Evolutionary conservation across 306 rosid species (phyloP), one percentile per base, ranked within the genome.

Genomic region (Senna tora): DNA sequence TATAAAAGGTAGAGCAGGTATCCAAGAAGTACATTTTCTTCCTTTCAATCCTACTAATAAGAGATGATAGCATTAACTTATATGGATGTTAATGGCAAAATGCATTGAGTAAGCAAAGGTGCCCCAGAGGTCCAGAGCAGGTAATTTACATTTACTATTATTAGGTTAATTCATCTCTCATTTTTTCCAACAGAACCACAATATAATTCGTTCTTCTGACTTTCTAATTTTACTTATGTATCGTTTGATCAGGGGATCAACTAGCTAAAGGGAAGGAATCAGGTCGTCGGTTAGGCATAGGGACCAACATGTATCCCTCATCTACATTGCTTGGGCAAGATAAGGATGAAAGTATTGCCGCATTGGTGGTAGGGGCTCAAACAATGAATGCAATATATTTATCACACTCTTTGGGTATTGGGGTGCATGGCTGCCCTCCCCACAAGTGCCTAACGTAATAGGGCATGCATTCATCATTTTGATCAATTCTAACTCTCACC

Each of bases 51-150:
- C 98, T 28, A 94, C 97, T 47, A 97, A 94, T 75, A 94, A 94
- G 87, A 83, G 98, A n/a, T n/a, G 67, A 94, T 97, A 7, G 98
- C 98, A 62, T 86, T 94, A 88, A 94, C 98, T 62, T 94, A 94
- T 71, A 59, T 84, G 72, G 98, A 94, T 55, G 82, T 67, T 54
- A 90, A 83, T 16, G 96, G 97, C 59, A 91, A 89, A 85, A 87
- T 87, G 98, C 98, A 87, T 54, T 80, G 96, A 79, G 98, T 94
- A 56, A 94, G 98, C 90, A 94, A 94, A 84, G 98, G 98, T 74
- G 98, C 98, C 70, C n/a, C n/a, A n/a, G n/a, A n/a, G n/a, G n/a
- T n/a, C 98, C 97, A 0, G 97, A 91, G 80, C 98, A 94, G 97
- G 98, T 94, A 84, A 79, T 16, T 60, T 77, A 30, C 58, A 38